Evolutionary conservation across 345 rosid species (phyloP).

Genomic region (Combretum micranthum): DNA sequence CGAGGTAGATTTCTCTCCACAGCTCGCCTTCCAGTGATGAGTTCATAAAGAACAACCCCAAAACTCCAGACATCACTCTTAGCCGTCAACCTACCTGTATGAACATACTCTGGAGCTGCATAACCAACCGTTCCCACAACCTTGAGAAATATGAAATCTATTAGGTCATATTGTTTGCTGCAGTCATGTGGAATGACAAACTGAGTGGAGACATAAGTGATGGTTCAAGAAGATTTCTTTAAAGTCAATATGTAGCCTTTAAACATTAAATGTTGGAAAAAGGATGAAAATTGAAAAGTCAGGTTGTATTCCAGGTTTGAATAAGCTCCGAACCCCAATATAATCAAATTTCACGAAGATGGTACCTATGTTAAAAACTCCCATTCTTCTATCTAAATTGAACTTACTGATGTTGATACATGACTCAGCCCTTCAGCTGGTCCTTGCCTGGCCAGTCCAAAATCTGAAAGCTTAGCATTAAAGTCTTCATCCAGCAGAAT

Average conservation of each 20-base stretch:
- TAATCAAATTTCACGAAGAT: too few relatives aligned
- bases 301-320: too few relatives aligned
- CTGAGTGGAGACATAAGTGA: too few relatives aligned
- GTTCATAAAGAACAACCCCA: constrained; percentile 90
- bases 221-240: too few relatives aligned
- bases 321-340: too few relatives aligned
- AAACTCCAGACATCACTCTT: constrained; percentile 99
- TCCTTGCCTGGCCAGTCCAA: constrained; percentile 92
- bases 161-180: background rate
- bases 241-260: too few relatives aligned
- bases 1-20: constrained; percentile 80
- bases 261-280: too few relatives aligned
- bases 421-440: constrained; percentile 85
- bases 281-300: too few relatives aligned
- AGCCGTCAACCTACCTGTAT: constrained; percentile 74
- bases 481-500: constrained; percentile 78
- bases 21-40: constrained; percentile 86
- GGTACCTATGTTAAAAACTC: too few relatives aligned
- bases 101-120: constrained; percentile 96
- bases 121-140: constrained; percentile 97
- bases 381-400: too few relatives aligned
- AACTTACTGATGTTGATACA: constrained; percentile 79
- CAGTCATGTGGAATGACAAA: too few relatives aligned
- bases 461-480: constrained; percentile 90
- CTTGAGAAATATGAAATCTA: constrained; percentile 23